phyloP scores from a whole-genome alignment of 1,284 basidiomycete species.

The Moesziomyces parantarcticus region DNA sequence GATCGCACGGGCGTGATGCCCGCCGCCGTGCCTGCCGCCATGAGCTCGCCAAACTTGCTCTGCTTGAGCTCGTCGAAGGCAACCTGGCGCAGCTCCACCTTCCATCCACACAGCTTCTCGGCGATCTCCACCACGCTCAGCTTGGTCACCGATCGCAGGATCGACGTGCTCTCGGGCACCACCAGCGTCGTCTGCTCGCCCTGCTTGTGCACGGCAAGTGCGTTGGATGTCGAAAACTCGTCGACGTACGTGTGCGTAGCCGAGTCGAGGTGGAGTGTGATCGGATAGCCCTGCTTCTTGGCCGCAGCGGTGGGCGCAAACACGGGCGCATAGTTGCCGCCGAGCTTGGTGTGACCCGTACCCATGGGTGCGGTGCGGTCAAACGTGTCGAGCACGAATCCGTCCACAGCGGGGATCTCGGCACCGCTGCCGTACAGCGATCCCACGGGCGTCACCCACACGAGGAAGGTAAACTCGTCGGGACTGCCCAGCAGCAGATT shows the following conservation, averaged over 20 bases:
- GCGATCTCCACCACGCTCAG: conserved; percentile 62
- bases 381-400: conserved; percentile 66
- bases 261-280: conserved; percentile 66
- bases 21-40: conserved; percentile 66
- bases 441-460: conserved; percentile 67
- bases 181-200: conserved; percentile 38
- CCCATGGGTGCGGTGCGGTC: conserved; percentile 67
- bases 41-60: conserved; percentile 55
- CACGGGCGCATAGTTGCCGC: conserved; percentile 68
- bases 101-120: conserved; percentile 64
- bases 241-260: conserved; percentile 62
- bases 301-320: conserved; percentile 60
- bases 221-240: conserved; percentile 68
- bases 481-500: conserved; percentile 63
- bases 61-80: conserved; percentile 58
- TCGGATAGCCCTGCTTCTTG: conserved; percentile 67
- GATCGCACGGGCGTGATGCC: conserved; percentile 67
- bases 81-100: conserved; percentile 64
- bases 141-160: conserved; percentile 56
- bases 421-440: conserved; percentile 66
- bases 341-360: conserved; percentile 66
- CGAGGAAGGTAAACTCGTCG: conserved; percentile 66
- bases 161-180: conserved; percentile 52
- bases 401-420: conserved; percentile 66
- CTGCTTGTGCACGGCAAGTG: conserved; percentile 58